Evolutionary conservation across 192 early-diverging fungal genomes (phyloP).

Genomic region (Phycomyces blakesleeanus): DNA sequence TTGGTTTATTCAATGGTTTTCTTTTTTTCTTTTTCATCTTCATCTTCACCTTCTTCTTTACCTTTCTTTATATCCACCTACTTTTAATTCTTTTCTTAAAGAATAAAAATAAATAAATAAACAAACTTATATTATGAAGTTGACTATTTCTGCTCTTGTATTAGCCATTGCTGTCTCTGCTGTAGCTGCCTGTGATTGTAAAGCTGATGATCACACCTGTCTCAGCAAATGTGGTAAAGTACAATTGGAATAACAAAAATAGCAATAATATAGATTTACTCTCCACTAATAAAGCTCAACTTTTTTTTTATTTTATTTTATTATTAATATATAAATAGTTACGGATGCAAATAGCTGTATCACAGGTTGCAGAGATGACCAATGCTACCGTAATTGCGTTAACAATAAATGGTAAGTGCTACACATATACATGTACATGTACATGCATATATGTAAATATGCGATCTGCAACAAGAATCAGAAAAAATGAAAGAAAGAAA

Average conservation of each 20-base stretch:
- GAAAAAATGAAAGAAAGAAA: too few species aligned
- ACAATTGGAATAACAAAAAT: not conserved
- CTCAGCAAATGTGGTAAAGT: slow-evolving; percentile 6
- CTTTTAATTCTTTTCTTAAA: too few species aligned
- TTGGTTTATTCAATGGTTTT: not conserved
- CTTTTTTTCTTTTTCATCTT: slow-evolving; percentile 1
- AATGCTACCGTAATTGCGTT: not conserved
- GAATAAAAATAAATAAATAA: not conserved
- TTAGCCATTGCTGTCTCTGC: not conserved
- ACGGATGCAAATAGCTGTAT: not conserved
- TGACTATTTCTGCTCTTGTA: not conserved
- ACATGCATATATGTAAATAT: too few species aligned
- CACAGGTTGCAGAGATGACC: not conserved
- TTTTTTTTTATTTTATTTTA: too few species aligned
- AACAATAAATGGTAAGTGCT: not conserved
- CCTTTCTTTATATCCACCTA: too few species aligned
- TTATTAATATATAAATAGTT: too few species aligned
- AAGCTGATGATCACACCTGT: slow-evolving; percentile 5
- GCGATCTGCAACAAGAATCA: too few species aligned
- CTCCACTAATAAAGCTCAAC: too few species aligned
- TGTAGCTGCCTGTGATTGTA: slow-evolving; percentile 1
- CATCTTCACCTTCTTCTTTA: not conserved
- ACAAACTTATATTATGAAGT: too few species aligned
- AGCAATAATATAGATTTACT: too few species aligned
- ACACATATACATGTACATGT: too few species aligned